phyloP scores from a whole-genome alignment of 2,329 filamentous ascomycete genomes.

The Ceratocystis alfenasii region DNA sequence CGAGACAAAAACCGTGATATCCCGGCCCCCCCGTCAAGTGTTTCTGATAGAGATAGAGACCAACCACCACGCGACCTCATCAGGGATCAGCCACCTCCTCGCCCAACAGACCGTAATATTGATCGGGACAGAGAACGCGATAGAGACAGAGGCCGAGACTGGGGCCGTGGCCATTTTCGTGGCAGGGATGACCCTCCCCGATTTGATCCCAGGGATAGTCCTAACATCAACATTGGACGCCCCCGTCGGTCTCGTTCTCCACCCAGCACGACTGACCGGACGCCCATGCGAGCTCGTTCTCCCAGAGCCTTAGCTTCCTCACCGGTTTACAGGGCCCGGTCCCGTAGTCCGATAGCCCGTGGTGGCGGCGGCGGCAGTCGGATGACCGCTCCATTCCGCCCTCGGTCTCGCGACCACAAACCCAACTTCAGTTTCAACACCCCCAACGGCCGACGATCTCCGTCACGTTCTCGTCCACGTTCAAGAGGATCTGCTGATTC shows the following conservation, averaged over 20 bases:
- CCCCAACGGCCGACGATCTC: slow-evolving; percentile 11
- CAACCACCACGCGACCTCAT: slow-evolving; percentile 14
- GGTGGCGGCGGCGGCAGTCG: slow-evolving; percentile 3
- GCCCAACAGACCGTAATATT: slow-evolving; percentile 24
- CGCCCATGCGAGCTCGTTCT: slow-evolving; percentile 15
- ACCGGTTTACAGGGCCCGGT: slow-evolving; percentile 14
- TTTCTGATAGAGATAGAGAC: slow-evolving; percentile 11
- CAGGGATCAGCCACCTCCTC: slow-evolving; percentile 13
- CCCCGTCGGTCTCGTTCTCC: slow-evolving; percentile 43
- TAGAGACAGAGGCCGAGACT: slow-evolving; percentile 29
- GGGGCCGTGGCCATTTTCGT: slow-evolving; percentile 28
- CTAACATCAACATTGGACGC: neutral
- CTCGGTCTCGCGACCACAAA: slow-evolving; percentile 12
- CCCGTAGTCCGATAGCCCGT: slow-evolving; percentile 19
- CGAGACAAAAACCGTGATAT: slow-evolving; percentile 25
- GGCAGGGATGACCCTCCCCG: slow-evolving; percentile 28
- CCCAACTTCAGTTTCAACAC: slow-evolving; percentile 3
- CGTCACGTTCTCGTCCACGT: slow-evolving; percentile 27
- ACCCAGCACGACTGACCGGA: slow-evolving; percentile 27
- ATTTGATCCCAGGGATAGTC: slow-evolving; percentile 18
- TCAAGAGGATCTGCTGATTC: slow-evolving; percentile 45
- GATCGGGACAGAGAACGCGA: slow-evolving; percentile 30
- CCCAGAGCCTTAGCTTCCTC: slow-evolving; percentile 6
- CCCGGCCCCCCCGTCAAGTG: neutral
- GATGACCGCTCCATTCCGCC: slow-evolving; percentile 19